Percentiles rank a stretch among this genome's conserved stretches.
Evolutionary conservation across 805 yeast genomes (phyloP).

Genomic region (Ogataea trehalophila): DNA sequence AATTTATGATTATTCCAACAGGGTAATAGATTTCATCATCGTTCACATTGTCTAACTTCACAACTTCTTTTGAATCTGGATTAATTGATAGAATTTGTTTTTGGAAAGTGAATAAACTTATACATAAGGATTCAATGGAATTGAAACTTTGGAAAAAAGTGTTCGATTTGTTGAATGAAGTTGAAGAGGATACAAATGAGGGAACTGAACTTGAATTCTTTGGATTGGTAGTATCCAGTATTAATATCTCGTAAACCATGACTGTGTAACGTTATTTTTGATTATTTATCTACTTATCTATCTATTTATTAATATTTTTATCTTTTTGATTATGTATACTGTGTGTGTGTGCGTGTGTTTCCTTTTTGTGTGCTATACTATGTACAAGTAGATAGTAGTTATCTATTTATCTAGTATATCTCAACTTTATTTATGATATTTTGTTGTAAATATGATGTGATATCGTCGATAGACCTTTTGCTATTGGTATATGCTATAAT

Average conservation of each 20-base stretch:
- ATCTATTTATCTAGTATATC: too few species aligned
- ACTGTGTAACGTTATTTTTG: background rate
- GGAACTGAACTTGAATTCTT: constrained; percentile 4
- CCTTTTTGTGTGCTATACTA: too few species aligned
- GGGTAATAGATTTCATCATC: constrained; percentile 16
- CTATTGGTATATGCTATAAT: too few species aligned
- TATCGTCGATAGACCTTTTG: too few species aligned
- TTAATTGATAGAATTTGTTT: constrained; percentile 10
- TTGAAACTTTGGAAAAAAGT: constrained; percentile 8
- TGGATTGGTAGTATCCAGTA: constrained; percentile 2
- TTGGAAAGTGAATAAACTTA: constrained; percentile 8
- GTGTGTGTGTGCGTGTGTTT: too few species aligned
- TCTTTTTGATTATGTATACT: background rate
- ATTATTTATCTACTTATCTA: too few species aligned
- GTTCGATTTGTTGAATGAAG: constrained; percentile 3
- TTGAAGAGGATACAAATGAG: background rate
- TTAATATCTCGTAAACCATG: constrained; percentile 8
- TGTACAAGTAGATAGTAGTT: too few species aligned
- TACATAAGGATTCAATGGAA: constrained; percentile 8
- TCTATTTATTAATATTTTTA: background rate
- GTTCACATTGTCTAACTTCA: constrained; percentile 8
- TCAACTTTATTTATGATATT: too few species aligned
- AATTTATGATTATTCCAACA: constrained; percentile 18
- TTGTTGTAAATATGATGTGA: too few species aligned
- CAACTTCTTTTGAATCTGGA: background rate